phyloP scores from a whole-genome alignment of 2,329 filamentous ascomycete genomes.

The Colletotrichum viniferum region DNA sequence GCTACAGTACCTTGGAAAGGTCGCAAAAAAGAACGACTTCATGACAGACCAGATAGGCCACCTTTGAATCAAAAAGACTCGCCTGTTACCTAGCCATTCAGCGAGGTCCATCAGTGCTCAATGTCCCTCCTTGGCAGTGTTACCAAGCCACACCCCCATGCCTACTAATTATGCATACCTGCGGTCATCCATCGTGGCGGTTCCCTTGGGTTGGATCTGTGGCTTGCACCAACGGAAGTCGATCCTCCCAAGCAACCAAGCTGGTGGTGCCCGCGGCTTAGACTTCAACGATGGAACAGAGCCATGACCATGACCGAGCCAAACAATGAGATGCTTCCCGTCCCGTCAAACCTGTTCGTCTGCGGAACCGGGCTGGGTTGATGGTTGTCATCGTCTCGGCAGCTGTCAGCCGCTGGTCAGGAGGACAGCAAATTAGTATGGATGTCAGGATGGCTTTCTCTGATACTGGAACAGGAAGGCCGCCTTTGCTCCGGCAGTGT shows the following conservation, averaged over 20 bases:
- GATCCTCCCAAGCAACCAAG: not conserved
- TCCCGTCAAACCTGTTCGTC: not conserved
- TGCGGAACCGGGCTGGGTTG: not conserved
- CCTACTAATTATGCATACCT: not conserved
- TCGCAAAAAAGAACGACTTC: slow-evolving; percentile 4
- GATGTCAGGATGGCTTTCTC: not conserved
- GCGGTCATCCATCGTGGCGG: not conserved
- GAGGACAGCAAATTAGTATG: not conserved
- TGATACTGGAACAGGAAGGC: not conserved
- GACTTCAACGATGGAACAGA: not conserved
- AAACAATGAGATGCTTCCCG: not conserved
- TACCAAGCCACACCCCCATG: not conserved
- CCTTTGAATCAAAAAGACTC: slow-evolving; percentile 14
- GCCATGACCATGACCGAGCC: not conserved
- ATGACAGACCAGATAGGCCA: slow-evolving; percentile 12
- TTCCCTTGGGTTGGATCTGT: not conserved
- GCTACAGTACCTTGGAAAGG: slow-evolving; percentile 14
- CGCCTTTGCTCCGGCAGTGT: not conserved
- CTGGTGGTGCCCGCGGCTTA: not conserved
- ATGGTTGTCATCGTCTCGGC: not conserved
- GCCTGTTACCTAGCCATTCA: slow-evolving; percentile 20
- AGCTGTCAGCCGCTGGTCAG: not conserved
- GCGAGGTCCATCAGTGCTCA: not conserved
- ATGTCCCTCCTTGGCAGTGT: not conserved
- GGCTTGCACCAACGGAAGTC: not conserved